phyloP scores from a whole-genome alignment of 352 stramenopile genomes.

The Globisporangium echinulatum region DNA sequence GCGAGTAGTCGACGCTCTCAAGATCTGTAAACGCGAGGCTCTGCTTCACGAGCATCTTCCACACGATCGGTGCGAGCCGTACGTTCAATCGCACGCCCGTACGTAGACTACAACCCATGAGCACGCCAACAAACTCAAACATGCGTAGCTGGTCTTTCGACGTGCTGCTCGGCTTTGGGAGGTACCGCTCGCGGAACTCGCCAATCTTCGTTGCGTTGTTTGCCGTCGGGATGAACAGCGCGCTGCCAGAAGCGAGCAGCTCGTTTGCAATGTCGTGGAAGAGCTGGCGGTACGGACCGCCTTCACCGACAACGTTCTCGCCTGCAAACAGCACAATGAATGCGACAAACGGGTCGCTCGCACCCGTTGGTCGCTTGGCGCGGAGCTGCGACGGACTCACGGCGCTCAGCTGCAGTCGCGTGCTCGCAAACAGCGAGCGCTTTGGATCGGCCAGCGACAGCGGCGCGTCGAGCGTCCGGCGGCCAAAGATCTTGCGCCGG shows the following conservation, averaged over 20 bases:
- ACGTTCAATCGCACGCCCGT: constrained; percentile 71
- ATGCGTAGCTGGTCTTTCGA: constrained; percentile 54
- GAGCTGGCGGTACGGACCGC: constrained; percentile 69
- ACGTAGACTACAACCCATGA: constrained; percentile 77
- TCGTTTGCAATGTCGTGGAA: constrained; percentile 77
- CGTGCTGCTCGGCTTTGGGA: constrained; percentile 51
- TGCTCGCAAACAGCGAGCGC: constrained; percentile 62
- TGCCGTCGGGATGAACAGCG: constrained; percentile 64
- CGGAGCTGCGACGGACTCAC: constrained; percentile 44
- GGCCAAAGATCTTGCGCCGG: constrained; percentile 39
- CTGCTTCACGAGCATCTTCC: constrained; percentile 78
- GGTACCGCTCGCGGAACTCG: constrained; percentile 60
- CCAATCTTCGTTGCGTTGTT: constrained; percentile 69
- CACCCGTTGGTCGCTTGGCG: constrained; percentile 64
- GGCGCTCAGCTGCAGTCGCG: constrained; percentile 43
- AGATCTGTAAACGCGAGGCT: constrained; percentile 52
- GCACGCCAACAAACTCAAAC: constrained; percentile 69
- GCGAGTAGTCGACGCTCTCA: constrained; percentile 17
- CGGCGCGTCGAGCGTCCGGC: constrained; percentile 14
- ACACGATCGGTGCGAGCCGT: constrained; percentile 62
- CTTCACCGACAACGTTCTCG: constrained; percentile 77
- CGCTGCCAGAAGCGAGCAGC: constrained; percentile 37
- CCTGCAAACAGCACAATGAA: constrained; percentile 76
- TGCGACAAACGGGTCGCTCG: constrained; percentile 73
- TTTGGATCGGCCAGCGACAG: constrained; percentile 36